These are phyloP conservation scores for Celoporthe dispersa DNA, from an alignment of 2,329 filamentous ascomycete genomes.

Conservation along the genomic window DNA sequence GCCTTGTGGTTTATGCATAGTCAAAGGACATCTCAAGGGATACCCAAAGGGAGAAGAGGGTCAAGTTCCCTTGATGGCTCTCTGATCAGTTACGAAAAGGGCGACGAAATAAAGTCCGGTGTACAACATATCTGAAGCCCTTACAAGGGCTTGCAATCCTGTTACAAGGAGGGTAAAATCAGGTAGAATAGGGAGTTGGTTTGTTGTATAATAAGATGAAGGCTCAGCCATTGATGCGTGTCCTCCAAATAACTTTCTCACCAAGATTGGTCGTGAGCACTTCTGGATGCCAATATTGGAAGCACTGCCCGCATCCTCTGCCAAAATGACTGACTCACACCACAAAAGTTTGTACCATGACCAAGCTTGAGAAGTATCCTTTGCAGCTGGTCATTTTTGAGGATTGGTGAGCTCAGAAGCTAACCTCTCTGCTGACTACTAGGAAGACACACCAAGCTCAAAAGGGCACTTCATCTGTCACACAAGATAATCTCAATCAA, in stretches of 20 bases:
- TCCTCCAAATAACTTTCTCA: background rate
- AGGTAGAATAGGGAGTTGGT: background rate
- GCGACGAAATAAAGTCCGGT: background rate
- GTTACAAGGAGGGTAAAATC: background rate
- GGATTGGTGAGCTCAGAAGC: background rate
- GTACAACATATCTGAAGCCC: background rate
- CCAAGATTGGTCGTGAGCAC: background rate
- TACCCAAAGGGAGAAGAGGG: background rate
- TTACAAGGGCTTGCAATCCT: background rate
- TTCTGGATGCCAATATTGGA: background rate
- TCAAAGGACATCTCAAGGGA: background rate
- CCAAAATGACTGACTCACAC: background rate
- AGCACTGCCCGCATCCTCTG: too few relatives aligned
- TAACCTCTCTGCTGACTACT: background rate
- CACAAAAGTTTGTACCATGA: background rate
- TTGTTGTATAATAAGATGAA: background rate
- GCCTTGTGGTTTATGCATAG: background rate
- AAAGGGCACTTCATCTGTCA: background rate
- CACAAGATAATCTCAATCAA: background rate
- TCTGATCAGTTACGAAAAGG: background rate
- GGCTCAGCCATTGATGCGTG: background rate
- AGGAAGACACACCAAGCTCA: background rate
- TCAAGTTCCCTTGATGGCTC: background rate
- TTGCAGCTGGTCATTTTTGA: background rate
- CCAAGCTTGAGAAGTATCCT: background rate